Evolutionary conservation across 192 early-diverging fungal genomes (phyloP).

Genomic region (Linnemannia elongata): DNA sequence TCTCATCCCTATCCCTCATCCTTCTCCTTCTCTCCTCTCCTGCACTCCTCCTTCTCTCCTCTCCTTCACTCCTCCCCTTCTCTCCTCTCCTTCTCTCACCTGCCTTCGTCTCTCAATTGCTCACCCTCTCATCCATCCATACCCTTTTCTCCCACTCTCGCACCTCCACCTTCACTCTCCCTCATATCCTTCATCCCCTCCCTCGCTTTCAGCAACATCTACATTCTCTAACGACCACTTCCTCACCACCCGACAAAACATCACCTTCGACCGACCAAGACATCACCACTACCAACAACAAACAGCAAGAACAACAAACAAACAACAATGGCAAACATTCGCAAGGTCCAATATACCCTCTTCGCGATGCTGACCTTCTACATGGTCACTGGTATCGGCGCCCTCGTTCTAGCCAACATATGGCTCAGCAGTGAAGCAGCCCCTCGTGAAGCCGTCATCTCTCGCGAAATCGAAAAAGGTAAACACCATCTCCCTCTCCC

Average conservation of each 20-base stretch:
- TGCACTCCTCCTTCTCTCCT: background rate
- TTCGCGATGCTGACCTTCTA: slow-evolving; percentile 28
- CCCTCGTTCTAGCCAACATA: slow-evolving; percentile 32
- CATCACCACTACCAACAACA: background rate
- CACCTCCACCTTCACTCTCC: background rate
- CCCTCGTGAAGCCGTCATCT: slow-evolving; percentile 53
- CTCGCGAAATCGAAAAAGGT: slow-evolving; percentile 38
- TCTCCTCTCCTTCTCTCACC: background rate
- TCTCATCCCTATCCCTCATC: background rate
- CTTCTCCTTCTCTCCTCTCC: background rate
- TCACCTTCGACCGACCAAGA: background rate
- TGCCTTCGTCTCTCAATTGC: background rate
- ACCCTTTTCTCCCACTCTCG: background rate
- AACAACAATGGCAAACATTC: slow-evolving; percentile 19
- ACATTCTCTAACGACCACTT: background rate
- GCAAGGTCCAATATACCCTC: slow-evolving; percentile 35
- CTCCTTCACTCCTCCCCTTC: background rate
- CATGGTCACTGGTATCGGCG: slow-evolving; percentile 37
- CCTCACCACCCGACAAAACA: background rate
- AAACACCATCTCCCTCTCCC: background rate
- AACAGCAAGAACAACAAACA: background rate
- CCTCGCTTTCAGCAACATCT: background rate
- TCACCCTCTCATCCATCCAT: background rate
- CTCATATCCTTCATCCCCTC: background rate
- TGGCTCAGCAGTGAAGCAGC: slow-evolving; percentile 34